phyloP scores from a whole-genome alignment of 345 rosid genomes.

The Populus euphratica region DNA sequence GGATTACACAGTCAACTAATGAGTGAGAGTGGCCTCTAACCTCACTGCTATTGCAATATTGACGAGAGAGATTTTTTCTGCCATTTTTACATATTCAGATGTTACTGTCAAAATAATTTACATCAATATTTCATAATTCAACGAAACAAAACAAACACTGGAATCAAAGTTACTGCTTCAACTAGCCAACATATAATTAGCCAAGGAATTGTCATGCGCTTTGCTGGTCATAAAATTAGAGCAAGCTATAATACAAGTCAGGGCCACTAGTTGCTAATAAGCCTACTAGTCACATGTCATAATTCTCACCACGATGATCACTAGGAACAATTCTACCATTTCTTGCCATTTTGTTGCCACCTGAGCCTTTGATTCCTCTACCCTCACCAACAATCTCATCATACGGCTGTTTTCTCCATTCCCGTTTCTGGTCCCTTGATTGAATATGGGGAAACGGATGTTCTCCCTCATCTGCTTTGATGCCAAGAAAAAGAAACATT shows the following conservation, averaged over 20 bases:
- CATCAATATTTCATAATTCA: conserved; percentile 13
- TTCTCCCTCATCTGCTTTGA: conserved; percentile 40
- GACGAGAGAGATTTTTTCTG: not conserved
- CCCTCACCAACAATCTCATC: conserved; percentile 31
- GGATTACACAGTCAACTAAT: not conserved
- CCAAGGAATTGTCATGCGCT: conserved; percentile 5
- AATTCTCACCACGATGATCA: conserved; percentile 13
- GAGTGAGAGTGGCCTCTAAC: not conserved
- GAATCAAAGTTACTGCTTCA: conserved; percentile 7
- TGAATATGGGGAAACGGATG: conserved; percentile 30
- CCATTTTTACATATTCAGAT: conserved; percentile 10
- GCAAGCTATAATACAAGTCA: not conserved
- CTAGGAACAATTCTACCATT: conserved; percentile 15
- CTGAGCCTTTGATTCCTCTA: conserved; percentile 27
- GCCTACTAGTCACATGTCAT: conserved; percentile 10
- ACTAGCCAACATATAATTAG: not conserved
- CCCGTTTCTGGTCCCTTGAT: conserved; percentile 31
- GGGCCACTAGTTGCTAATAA: not conserved
- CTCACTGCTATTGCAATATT: not conserved
- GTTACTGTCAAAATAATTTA: conserved; percentile 4
- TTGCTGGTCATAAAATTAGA: conserved; percentile 7
- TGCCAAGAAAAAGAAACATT: conserved; percentile 18
- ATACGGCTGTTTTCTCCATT: conserved; percentile 35
- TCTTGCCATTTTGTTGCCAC: conserved; percentile 28
- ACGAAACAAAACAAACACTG: conserved; percentile 20